These are phyloP conservation scores for Sporothrix humicola DNA, from an alignment of 2,329 filamentous ascomycete genomes.

Conservation along the genomic window DNA sequence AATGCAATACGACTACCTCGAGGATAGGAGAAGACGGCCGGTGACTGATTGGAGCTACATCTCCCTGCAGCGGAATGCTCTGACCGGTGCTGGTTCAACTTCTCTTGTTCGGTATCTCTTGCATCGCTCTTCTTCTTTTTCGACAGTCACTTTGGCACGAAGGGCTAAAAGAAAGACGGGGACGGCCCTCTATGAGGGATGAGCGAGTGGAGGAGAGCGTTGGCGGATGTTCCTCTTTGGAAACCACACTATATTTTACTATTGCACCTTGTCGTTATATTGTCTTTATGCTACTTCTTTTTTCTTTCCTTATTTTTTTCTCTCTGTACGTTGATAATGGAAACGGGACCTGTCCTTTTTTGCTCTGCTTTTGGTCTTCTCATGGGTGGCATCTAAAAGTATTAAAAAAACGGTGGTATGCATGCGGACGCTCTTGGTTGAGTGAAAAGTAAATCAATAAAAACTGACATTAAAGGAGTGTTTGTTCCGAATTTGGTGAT, in stretches of 20 bases:
- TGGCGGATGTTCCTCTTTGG: constrained; percentile 16
- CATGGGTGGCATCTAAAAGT: not conserved
- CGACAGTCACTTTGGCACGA: not conserved
- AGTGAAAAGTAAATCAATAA: not conserved
- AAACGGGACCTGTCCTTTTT: constrained; percentile 20
- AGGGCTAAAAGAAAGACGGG: not conserved
- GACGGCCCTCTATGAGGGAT: not conserved
- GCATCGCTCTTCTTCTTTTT: not conserved
- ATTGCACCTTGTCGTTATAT: constrained; percentile 27
- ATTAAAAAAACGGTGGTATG: constrained; percentile 6
- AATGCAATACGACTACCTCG: not conserved
- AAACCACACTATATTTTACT: constrained; percentile 21
- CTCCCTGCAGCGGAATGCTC: constrained; percentile 22
- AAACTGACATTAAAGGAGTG: not conserved
- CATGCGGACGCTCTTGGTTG: not conserved
- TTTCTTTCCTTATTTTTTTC: constrained; percentile 1
- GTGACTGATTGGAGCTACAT: not conserved
- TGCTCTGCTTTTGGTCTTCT: constrained; percentile 11
- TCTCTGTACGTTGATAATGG: constrained; percentile 29
- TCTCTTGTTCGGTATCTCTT: not conserved
- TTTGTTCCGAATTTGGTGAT: not conserved
- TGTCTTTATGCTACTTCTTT: constrained; percentile 20
- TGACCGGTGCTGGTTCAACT: not conserved
- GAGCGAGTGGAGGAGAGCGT: constrained; percentile 24
- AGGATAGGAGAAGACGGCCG: not conserved